Percentiles rank a stretch among this genome's conserved stretches.
Conservation (phyloP, 805 yeast genomes). For the Spathaspora passalidarum region DNA sequence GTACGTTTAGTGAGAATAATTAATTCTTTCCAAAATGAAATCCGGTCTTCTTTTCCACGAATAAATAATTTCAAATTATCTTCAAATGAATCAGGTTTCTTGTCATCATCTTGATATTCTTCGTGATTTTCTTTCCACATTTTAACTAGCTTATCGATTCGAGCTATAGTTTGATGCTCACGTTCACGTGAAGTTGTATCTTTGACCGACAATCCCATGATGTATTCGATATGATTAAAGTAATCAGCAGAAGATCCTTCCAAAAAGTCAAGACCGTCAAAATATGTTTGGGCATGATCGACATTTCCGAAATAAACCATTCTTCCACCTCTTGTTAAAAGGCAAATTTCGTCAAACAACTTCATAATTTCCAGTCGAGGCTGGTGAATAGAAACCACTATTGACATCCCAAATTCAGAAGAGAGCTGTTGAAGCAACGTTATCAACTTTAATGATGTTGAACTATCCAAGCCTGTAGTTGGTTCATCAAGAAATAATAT, state of each 20-base stretch:
- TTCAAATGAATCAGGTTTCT: neutral
- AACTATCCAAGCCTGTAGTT: slow-evolving; percentile 83
- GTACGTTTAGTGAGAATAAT: slow-evolving; percentile 33
- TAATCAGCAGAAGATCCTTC: slow-evolving; percentile 1
- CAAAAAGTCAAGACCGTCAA: slow-evolving; percentile 26
- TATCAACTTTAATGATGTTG: slow-evolving; percentile 65
- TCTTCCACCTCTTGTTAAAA: slow-evolving; percentile 60
- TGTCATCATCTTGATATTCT: neutral
- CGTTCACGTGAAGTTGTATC: slow-evolving; percentile 25
- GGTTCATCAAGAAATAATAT: slow-evolving; percentile 82
- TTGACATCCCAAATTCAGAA: slow-evolving; percentile 59
- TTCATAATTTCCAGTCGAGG: slow-evolving; percentile 76
- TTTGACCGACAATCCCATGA: slow-evolving; percentile 36
- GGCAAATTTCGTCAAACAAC: slow-evolving; percentile 63
- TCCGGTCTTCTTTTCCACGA: slow-evolving; percentile 14
- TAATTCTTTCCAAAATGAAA: slow-evolving; percentile 29
- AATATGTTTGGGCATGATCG: slow-evolving; percentile 47
- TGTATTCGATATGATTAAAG: slow-evolving; percentile 25
- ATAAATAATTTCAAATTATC: slow-evolving; percentile 11
- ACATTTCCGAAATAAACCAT: slow-evolving; percentile 44
- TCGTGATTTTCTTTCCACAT: slow-evolving; percentile 14
- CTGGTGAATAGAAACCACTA: slow-evolving; percentile 77
- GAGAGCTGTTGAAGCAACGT: slow-evolving; percentile 52
- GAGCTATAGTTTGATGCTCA: slow-evolving; percentile 20
- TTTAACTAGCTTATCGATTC: slow-evolving; percentile 23